phyloP scores from a whole-genome alignment of 495 filamentous ascomycete genomes.

The Xanthoparmelia taractica region DNA sequence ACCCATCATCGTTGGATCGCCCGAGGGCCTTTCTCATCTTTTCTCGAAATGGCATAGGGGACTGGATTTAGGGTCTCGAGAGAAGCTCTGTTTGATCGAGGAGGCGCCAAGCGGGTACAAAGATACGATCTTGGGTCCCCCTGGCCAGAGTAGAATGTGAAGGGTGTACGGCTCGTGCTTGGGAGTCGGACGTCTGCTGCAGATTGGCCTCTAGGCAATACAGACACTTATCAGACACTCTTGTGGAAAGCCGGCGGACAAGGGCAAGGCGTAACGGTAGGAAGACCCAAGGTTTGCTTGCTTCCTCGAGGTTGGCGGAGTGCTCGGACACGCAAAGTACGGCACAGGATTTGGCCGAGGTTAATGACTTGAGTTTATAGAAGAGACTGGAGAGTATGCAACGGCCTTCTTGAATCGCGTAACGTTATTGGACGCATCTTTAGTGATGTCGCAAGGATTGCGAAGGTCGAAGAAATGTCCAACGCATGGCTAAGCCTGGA shows the following conservation, averaged over 20 bases:
- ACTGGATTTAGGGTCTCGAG: not conserved
- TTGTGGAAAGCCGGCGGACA: not conserved
- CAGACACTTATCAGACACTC: not conserved
- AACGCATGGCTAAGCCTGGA: not conserved
- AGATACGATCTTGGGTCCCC: not conserved
- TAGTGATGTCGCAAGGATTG: too few species aligned
- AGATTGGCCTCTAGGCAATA: not conserved
- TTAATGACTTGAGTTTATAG: not conserved
- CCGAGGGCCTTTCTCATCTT: constrained; percentile 27
- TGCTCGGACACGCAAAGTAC: not conserved
- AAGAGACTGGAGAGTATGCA: not conserved
- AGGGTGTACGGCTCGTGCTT: not conserved
- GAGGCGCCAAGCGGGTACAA: not conserved
- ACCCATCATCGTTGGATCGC: constrained; percentile 16
- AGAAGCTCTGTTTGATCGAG: not conserved
- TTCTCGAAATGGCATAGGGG: constrained; percentile 41
- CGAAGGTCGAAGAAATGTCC: not conserved
- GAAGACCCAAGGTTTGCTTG: not conserved
- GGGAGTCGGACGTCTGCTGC: not conserved
- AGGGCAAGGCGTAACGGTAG: not conserved
- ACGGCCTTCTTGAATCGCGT: not conserved
- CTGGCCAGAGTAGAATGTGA: not conserved
- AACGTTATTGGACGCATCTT: not conserved
- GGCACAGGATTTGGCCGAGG: not conserved
- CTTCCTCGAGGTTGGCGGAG: not conserved